phyloP scores from a whole-genome alignment of 169 alveolate species.

The Plasmodium blacklocki region DNA sequence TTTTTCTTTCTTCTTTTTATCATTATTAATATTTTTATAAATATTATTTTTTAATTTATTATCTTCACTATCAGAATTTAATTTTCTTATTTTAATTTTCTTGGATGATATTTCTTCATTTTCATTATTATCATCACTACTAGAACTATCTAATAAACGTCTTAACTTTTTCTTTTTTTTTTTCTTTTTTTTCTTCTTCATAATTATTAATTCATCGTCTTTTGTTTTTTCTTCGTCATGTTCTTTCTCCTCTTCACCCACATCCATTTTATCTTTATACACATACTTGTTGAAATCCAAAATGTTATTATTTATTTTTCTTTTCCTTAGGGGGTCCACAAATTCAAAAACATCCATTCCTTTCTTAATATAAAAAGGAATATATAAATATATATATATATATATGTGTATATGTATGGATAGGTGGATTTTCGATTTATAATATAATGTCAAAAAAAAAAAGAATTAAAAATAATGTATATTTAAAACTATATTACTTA shows the following conservation, averaged over 20 bases:
- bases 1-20: not conserved
- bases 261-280: constrained; percentile 38
- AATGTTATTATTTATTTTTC: constrained; percentile 49
- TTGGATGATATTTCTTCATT: not conserved
- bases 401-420: not conserved
- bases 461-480: too few relatives aligned
- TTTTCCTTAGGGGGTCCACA: constrained; percentile 56
- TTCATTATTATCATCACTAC: constrained; percentile 30
- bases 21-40: not conserved
- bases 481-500: too few relatives aligned
- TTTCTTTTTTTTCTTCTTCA: constrained; percentile 5
- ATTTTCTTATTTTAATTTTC: too few relatives aligned
- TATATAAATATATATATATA: not conserved
- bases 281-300: constrained; percentile 60
- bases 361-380: not conserved
- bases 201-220: constrained; percentile 29
- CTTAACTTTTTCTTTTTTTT: constrained; percentile 60
- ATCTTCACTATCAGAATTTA: not conserved
- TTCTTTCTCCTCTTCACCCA: constrained; percentile 45
- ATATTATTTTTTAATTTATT: not conserved
- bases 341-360: constrained; percentile 72
- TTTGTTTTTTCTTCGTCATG: constrained; percentile 19
- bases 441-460: too few relatives aligned
- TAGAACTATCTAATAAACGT: constrained; percentile 56
- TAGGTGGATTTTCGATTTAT: too few relatives aligned